phyloP scores from a whole-genome alignment of 2,329 filamentous ascomycete genomes.

The Dactylellina leptospora region DNA sequence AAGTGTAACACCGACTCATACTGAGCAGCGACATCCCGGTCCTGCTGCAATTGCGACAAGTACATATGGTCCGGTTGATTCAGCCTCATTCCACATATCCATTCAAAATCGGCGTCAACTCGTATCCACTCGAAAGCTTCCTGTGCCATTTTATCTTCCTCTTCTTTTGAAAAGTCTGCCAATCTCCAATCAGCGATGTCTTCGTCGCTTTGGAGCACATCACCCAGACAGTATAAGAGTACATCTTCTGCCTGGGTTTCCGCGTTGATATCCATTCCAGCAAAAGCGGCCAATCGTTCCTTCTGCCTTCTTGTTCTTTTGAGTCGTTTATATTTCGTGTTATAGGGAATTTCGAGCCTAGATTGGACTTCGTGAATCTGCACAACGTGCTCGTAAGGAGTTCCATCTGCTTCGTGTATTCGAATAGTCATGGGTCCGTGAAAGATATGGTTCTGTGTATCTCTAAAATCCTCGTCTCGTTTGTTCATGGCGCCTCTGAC shows the following conservation, averaged over 20 bases:
- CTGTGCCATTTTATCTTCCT: constrained; percentile 88
- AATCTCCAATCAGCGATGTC: constrained; percentile 86
- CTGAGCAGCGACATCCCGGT: constrained; percentile 93
- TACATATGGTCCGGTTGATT: constrained; percentile 97
- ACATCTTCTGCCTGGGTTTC: constrained; percentile 77
- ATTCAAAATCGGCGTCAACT: constrained; percentile 97
- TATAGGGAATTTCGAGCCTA: constrained; percentile 94
- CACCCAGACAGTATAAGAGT: constrained; percentile 88
- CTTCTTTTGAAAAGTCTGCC: constrained; percentile 86
- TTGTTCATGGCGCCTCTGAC: constrained; percentile 82
- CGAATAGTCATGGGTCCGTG: constrained; percentile 97
- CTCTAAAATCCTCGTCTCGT: constrained; percentile 12
- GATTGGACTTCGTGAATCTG: constrained; percentile 88
- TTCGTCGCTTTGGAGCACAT: constrained; percentile 82
- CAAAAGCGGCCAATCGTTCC: constrained; percentile 74
- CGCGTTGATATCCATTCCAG: constrained; percentile 70
- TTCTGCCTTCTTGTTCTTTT: constrained; percentile 86
- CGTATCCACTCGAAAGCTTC: constrained; percentile 99
- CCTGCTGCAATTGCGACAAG: constrained; percentile 94
- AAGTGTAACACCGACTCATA: constrained; percentile 74
- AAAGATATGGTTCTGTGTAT: constrained; percentile 64
- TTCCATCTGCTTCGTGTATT: constrained; percentile 97
- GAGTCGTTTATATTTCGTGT: constrained; percentile 97
- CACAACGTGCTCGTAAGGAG: constrained; percentile 96
- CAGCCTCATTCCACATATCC: constrained; percentile 84